A percentile compares a stretch with the other conserved stretches of the same genome.
phyloP scores from a whole-genome alignment of 164 flowering plant species.

The Houttuynia cordata region DNA sequence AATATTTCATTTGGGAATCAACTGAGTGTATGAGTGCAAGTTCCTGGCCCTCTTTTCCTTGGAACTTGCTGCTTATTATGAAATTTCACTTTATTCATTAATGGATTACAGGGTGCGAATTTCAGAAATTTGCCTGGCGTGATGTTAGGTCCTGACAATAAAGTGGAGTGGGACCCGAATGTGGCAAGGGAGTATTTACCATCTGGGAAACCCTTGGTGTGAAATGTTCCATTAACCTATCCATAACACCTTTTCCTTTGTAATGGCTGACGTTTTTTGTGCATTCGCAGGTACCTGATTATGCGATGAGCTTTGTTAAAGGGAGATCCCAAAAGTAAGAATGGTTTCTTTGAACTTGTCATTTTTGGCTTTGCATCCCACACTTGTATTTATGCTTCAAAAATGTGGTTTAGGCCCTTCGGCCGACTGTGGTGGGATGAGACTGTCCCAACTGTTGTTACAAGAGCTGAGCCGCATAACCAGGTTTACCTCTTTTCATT shows the following conservation, averaged over 20 bases:
- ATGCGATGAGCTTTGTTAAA: slow-evolving; percentile 49
- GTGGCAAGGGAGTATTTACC: slow-evolving; percentile 29
- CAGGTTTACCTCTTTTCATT: slow-evolving; percentile 29
- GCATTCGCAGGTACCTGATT: slow-evolving; percentile 60
- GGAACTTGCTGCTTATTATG: not conserved
- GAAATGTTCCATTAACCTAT: not conserved
- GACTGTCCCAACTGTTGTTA: slow-evolving; percentile 75
- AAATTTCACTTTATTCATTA: not conserved
- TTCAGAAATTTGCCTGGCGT: slow-evolving; percentile 78
- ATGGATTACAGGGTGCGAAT: slow-evolving; percentile 50
- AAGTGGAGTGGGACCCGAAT: slow-evolving; percentile 45
- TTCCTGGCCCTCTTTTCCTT: no score
- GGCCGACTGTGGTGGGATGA: slow-evolving; percentile 84
- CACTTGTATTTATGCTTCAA: not conserved
- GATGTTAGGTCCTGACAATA: slow-evolving; percentile 31
- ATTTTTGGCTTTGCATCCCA: not conserved
- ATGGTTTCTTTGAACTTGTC: not conserved
- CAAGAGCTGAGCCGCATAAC: slow-evolving; percentile 87
- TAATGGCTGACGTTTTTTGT: not conserved
- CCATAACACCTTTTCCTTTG: not conserved
- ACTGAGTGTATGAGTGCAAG: no score
- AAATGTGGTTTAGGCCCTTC: slow-evolving; percentile 48
- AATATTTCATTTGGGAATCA: not conserved
- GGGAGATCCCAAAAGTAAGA: slow-evolving; percentile 70
- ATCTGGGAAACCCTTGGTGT: slow-evolving; percentile 72